Base-by-base conservation (phyloP, 768 basidiomycete species). In the Trametes gibbosa region DNA sequence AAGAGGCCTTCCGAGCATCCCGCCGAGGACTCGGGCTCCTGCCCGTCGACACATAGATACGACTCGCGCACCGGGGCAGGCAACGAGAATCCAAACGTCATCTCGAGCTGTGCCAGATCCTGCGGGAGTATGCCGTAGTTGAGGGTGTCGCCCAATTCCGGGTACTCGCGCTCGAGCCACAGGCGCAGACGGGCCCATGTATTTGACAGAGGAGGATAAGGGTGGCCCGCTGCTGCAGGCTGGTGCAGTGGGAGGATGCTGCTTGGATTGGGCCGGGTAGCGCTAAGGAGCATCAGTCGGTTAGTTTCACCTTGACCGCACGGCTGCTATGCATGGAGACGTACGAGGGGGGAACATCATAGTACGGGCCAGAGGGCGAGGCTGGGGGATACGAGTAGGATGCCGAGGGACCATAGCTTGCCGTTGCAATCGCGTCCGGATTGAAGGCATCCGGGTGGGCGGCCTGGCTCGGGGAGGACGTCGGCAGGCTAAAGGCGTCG, bases 91-190 rank as follows among this genome's bases (percentile, higher is more conserved):
- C 95, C 93, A 62, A 96, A 85, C 63, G 92, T 84, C 70, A 87
- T 78, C 74, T 97, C 93, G 67, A 95, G 81, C 35, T 88, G 81
- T 39, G 88, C 81, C 60, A 97, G 82, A 70, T 93, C 87, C 63
- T 83, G 81, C 10, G 88, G 87, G 53, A 87, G 81, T 63, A 93
- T 90, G 62, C 93, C 92, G 67, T 90, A 92, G 73, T 96, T 96
- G 64, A 98, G 88, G 9, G 95, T 97, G 72, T 98, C 95, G 27
- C 90, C 90, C 19, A 98, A 82, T 69, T 98, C 95, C 45, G 95
- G 93, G 74, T 96, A 96, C 74, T 95, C 87, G 59, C 86, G 81
- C 59, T 74, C 78, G 19, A 97, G 85, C 84, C 93, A 93, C n/a
- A 75, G 69, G 59, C 86, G 87, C 50, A 98, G 80, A 23, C 95